Percentiles rank a stretch among this genome's conserved stretches.
phyloP scores from a whole-genome alignment of 768 basidiomycete genomes.

The Lentinula edodes region DNA sequence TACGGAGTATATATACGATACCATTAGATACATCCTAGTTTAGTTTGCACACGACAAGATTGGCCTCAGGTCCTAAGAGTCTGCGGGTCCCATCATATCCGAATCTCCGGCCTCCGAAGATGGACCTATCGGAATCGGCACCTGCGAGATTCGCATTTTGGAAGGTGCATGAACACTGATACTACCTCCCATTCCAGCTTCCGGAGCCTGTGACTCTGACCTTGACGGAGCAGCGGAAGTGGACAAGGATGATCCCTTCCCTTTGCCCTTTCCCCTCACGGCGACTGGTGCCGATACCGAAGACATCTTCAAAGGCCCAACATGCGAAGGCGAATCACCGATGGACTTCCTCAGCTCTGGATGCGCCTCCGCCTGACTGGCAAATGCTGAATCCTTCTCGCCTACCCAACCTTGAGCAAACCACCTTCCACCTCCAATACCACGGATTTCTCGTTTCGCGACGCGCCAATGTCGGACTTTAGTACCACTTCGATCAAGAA shows the following conservation, averaged over 20 bases:
- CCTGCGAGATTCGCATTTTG: conserved; percentile 52
- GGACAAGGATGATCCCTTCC: conserved; percentile 36
- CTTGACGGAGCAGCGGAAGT: conserved; percentile 53
- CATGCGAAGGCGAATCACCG: conserved; percentile 24
- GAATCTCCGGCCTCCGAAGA: conserved; percentile 48
- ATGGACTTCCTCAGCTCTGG: conserved; percentile 22
- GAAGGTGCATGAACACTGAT: conserved; percentile 42
- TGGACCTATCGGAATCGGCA: conserved; percentile 34
- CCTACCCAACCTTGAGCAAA: conserved; percentile 80
- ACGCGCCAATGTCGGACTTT: conserved; percentile 58
- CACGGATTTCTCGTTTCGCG: conserved; percentile 72
- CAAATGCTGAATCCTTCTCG: conserved; percentile 69
- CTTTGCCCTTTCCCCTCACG: conserved; percentile 34
- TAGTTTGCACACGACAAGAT: background rate
- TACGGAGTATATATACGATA: background rate
- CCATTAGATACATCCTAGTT: background rate
- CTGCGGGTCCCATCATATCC: conserved; percentile 29
- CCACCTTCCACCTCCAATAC: conserved; percentile 83
- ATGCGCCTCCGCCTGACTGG: conserved; percentile 26
- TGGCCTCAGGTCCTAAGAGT: conserved; percentile 20
- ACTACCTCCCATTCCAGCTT: conserved; percentile 19
- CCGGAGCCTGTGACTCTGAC: conserved; percentile 47
- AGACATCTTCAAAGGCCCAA: conserved; percentile 30
- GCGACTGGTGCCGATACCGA: conserved; percentile 43
- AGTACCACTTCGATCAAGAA: conserved; percentile 54